These are phyloP conservation scores for barrel medic (Medicago truncatula) DNA, from an alignment of 306 rosid species.

Conservation along the genomic window DNA sequence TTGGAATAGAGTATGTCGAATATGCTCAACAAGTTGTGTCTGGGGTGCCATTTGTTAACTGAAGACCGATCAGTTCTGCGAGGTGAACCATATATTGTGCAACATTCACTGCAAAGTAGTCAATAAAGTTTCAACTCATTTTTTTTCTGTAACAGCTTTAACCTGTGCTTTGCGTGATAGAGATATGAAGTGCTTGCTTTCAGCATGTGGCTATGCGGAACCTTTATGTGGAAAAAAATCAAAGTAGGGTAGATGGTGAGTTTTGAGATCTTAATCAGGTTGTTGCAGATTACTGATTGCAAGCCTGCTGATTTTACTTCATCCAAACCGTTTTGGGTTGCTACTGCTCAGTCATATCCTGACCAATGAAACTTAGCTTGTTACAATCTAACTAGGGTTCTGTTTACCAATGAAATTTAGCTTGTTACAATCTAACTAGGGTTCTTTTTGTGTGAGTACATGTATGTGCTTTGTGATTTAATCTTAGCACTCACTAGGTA, in stretches of 20 bases:
- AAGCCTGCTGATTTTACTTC: conserved; percentile 4
- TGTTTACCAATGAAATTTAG: background rate
- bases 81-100: conserved; percentile 33
- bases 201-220: conserved; percentile 1
- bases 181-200: conserved; percentile 30
- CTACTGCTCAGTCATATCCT: conserved; percentile 14
- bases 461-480: background rate
- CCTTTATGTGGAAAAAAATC: background rate
- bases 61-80: conserved; percentile 30
- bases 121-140: conserved; percentile 12
- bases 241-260: conserved; percentile 18
- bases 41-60: conserved; percentile 82
- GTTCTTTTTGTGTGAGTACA: background rate
- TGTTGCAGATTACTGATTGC: conserved; percentile 8
- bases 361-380: conserved; percentile 26
- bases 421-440: no score
- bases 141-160: conserved; percentile 9
- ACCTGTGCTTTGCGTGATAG: conserved; percentile 20
- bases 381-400: conserved; percentile 17
- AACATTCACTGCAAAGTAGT: conserved; percentile 5
- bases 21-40: conserved; percentile 68
- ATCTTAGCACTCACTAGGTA: background rate
- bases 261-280: conserved; percentile 13
- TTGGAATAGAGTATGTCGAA: conserved; percentile 64
- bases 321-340: background rate